These are phyloP conservation scores for Aureobasidium sp. DNA, from an alignment of 2,329 filamentous ascomycete species.

Conservation along the genomic window DNA sequence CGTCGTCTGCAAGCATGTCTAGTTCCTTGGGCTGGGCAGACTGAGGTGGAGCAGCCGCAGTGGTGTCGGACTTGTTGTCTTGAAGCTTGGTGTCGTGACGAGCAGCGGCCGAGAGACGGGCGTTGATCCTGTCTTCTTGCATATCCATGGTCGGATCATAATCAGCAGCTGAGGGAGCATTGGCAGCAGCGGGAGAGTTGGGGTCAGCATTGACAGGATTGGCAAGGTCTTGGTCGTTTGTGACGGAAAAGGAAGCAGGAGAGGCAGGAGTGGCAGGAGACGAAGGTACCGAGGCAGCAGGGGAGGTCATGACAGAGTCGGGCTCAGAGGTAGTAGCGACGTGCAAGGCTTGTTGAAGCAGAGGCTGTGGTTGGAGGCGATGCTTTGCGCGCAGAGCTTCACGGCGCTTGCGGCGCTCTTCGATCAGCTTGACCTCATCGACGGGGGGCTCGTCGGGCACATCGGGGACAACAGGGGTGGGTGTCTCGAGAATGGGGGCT, in stretches of 20 bases:
- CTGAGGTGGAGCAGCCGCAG: background rate
- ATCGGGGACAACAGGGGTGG: slow-evolving; percentile 38
- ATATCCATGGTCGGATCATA: slow-evolving; percentile 87
- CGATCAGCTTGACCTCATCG: slow-evolving; percentile 79
- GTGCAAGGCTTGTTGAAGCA: slow-evolving; percentile 17
- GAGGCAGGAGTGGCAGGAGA: slow-evolving; percentile 34
- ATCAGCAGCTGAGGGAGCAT: slow-evolving; percentile 84
- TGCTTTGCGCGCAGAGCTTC: slow-evolving; percentile 83
- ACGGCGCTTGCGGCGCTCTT: slow-evolving; percentile 74
- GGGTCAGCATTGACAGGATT: slow-evolving; percentile 27
- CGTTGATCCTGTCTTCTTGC: slow-evolving; percentile 62
- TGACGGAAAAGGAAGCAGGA: slow-evolving; percentile 33
- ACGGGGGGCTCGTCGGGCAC: slow-evolving; percentile 41
- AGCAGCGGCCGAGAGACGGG: slow-evolving; percentile 11
- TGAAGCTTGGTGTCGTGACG: slow-evolving; percentile 29
- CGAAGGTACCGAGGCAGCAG: slow-evolving; percentile 46
- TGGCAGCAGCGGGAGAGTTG: slow-evolving; percentile 43
- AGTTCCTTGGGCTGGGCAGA: slow-evolving; percentile 40
- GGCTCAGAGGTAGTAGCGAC: background rate
- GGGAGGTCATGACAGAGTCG: slow-evolving; percentile 11
- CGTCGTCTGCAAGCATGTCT: slow-evolving; percentile 59
- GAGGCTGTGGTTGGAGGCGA: slow-evolving; percentile 45
- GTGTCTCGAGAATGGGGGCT: background rate
- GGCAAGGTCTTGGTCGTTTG: slow-evolving; percentile 35
- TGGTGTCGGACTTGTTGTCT: background rate